phyloP scores from a whole-genome alignment of 371 early-diverging fungal genomes.

The Conidiobolus incongruus region DNA sequence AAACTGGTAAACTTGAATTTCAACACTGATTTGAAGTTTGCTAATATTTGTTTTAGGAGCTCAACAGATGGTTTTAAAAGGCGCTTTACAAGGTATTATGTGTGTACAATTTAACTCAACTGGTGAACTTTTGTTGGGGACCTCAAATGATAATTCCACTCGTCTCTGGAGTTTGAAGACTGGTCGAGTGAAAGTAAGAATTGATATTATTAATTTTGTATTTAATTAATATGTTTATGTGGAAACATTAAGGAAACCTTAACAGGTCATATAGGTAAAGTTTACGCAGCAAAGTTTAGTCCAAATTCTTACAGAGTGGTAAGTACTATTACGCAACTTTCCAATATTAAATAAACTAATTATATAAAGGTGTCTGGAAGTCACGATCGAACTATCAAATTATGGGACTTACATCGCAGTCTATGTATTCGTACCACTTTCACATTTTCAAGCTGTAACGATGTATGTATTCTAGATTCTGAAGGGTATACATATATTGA shows the following conservation, averaged over 20 bases:
- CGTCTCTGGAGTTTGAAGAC: conserved; percentile 69
- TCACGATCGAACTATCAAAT: conserved; percentile 86
- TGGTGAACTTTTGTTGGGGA: conserved; percentile 55
- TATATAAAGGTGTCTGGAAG: conserved; percentile 56
- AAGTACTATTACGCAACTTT: conserved; percentile 9
- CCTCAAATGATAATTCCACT: conserved; percentile 76
- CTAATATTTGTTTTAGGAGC: conserved; percentile 11
- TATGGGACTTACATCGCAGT: conserved; percentile 69
- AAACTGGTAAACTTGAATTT: conserved; percentile 23
- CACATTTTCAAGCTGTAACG: conserved; percentile 85
- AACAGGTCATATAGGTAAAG: conserved; percentile 88
- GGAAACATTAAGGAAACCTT: conserved; percentile 45
- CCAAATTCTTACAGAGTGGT: conserved; percentile 56
- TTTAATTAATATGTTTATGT: background rate
- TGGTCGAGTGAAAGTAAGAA: conserved; percentile 27
- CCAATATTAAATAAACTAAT: too few species aligned
- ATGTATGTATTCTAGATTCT: conserved; percentile 55
- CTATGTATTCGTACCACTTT: conserved; percentile 66
- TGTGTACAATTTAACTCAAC: conserved; percentile 54
- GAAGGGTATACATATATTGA: conserved; percentile 28
- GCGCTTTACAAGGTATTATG: conserved; percentile 65
- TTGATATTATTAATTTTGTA: background rate
- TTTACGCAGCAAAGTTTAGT: conserved; percentile 68
- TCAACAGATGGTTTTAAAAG: conserved; percentile 36
- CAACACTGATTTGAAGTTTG: background rate